Conservation (phyloP, 108 stramenopile genomes). For the Cafeteria roenbergensis region DNA sequence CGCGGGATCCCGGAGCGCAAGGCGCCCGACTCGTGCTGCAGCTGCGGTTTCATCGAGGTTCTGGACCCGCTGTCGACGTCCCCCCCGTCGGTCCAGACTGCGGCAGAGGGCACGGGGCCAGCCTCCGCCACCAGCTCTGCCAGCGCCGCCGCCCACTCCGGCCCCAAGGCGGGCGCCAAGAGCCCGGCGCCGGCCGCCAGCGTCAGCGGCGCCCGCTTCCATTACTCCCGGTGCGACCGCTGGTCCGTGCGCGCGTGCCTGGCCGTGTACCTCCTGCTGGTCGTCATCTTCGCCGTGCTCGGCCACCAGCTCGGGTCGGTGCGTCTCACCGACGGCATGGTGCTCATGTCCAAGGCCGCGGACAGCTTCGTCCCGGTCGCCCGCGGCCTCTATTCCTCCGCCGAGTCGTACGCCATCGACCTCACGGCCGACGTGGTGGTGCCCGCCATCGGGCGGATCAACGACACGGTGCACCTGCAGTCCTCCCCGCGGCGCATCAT, state of each 20-base stretch:
- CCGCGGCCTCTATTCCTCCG: too few relatives aligned
- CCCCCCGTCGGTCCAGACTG: neutral
- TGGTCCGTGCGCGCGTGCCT: neutral
- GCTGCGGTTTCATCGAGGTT: neutral
- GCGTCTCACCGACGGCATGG: too few relatives aligned
- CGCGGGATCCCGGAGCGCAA: too few relatives aligned
- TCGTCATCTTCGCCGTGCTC: neutral
- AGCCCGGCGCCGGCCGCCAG: neutral
- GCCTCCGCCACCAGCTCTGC: neutral
- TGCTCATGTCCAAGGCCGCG: too few relatives aligned
- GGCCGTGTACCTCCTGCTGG: neutral
- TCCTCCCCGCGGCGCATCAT: too few relatives aligned
- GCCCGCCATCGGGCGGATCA: too few relatives aligned
- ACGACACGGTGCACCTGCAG: too few relatives aligned
- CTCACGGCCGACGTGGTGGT: too few relatives aligned
- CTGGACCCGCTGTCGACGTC: neutral
- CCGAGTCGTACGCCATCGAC: too few relatives aligned
- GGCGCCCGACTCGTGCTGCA: neutral
- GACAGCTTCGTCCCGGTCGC: too few relatives aligned
- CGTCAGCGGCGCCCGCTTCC: too few relatives aligned
- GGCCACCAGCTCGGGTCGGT: too few relatives aligned
- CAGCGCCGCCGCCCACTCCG: neutral
- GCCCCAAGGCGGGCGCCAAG: neutral
- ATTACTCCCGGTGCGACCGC: neutral
- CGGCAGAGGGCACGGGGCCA: neutral